Evolutionary conservation across 306 rosid species (phyloP).

Genomic region (Boehmeria nivea): DNA sequence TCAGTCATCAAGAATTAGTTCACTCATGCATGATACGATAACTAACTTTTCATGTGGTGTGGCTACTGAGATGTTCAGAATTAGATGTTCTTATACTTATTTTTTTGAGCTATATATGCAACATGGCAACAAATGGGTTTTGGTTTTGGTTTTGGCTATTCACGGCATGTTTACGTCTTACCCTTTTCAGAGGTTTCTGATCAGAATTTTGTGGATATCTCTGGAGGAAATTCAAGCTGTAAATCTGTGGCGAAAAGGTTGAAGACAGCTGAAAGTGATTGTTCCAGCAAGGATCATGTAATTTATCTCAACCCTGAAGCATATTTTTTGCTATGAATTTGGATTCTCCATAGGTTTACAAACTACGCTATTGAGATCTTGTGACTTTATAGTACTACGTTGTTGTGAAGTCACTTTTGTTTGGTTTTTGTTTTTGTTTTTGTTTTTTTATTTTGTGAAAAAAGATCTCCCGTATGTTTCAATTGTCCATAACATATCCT

Average conservation of each 20-base stretch:
- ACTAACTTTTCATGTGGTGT: too few species aligned
- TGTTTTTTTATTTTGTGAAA: neutral
- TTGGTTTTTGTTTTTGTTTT: constrained; percentile 4
- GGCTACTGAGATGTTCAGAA: too few species aligned
- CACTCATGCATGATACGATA: too few species aligned
- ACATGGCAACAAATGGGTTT: constrained; percentile 2
- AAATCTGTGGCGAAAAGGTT: constrained; percentile 43
- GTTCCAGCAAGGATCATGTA: constrained; percentile 47
- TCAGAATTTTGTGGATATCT: constrained; percentile 65
- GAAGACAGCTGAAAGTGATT: constrained; percentile 37
- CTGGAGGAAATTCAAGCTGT: constrained; percentile 38
- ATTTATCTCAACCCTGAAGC: constrained; percentile 1
- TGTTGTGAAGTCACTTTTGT: too few species aligned
- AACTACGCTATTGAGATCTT: neutral
- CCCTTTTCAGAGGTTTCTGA: constrained; percentile 49
- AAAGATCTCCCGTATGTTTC: too few species aligned
- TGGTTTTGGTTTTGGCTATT: constrained; percentile 2
- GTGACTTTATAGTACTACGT: too few species aligned
- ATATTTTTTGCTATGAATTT: constrained; percentile 4
- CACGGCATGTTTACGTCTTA: neutral
- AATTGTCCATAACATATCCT: too few species aligned
- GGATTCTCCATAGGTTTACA: neutral
- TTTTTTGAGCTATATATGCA: too few species aligned
- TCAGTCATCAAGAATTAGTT: too few species aligned
- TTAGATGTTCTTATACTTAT: too few species aligned